These are phyloP conservation scores for Penicillium concentricum DNA, from an alignment of 2,329 filamentous ascomycete genomes.

Conservation along the genomic window DNA sequence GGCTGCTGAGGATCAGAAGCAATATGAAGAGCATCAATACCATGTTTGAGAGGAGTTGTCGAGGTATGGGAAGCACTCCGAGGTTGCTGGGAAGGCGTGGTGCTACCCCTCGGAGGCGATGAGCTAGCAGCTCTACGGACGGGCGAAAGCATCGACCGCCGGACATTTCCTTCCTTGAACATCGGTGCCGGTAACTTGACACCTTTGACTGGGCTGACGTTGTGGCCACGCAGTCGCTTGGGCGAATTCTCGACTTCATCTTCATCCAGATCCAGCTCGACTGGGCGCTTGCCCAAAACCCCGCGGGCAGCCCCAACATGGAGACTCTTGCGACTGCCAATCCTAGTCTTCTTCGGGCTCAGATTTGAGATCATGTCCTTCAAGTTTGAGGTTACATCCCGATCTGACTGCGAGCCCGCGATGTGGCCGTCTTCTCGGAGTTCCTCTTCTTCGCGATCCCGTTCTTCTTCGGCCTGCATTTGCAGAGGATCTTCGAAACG, in stretches of 20 bases:
- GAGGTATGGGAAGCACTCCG: conserved; percentile 42
- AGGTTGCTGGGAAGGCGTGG: conserved; percentile 51
- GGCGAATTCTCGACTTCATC: conserved; percentile 55
- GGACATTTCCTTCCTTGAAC: conserved; percentile 65
- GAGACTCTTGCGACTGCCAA: conserved; percentile 71
- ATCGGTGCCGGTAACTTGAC: conserved; percentile 68
- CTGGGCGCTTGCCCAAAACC: conserved; percentile 70
- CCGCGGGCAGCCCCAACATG: conserved; percentile 73
- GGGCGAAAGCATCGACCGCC: conserved; percentile 54
- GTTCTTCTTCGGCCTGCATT: conserved; percentile 63
- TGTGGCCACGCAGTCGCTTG: conserved; percentile 69
- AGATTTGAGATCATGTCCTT: conserved; percentile 76
- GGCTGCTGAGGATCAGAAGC: conserved; percentile 39
- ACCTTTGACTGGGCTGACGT: conserved; percentile 75
- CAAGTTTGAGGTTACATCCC: conserved; percentile 65
- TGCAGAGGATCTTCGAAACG: conserved; percentile 65
- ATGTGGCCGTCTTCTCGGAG: conserved; percentile 60
- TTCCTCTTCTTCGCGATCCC: conserved; percentile 60
- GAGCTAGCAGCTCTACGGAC: conserved; percentile 39
- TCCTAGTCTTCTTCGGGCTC: conserved; percentile 69
- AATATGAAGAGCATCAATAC: conserved; percentile 20
- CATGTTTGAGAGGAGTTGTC: conserved; percentile 35
- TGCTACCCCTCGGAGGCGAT: conserved; percentile 41
- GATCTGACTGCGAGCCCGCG: conserved; percentile 49
- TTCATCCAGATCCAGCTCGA: conserved; percentile 66